Percentiles rank a stretch among this genome's conserved stretches.
phyloP scores from a whole-genome alignment of 2,329 filamentous ascomycete genomes.

The Cytospora schulzeri region DNA sequence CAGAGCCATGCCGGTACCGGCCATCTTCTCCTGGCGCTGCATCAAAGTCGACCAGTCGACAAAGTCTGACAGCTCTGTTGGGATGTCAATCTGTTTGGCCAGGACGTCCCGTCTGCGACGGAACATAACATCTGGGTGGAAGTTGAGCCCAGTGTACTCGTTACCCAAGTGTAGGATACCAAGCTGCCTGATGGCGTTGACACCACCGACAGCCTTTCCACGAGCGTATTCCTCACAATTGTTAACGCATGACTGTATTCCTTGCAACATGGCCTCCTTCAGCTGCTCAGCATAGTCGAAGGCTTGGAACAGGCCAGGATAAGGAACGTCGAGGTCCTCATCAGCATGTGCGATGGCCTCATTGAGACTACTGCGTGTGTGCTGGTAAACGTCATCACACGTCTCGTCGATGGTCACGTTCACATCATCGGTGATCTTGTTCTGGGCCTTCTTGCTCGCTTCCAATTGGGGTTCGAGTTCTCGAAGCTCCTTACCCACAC shows the following conservation, averaged over 20 bases:
- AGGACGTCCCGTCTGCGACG: constrained; percentile 77
- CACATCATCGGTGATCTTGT: constrained; percentile 78
- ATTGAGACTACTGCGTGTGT: constrained; percentile 75
- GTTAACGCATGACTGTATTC: constrained; percentile 77
- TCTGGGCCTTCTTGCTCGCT: constrained; percentile 76
- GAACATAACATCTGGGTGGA: constrained; percentile 95
- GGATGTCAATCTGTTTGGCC: constrained; percentile 81
- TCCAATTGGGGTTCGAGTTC: constrained; percentile 86
- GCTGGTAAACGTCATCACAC: constrained; percentile 81
- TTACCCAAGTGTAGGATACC: constrained; percentile 87
- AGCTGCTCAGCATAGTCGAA: constrained; percentile 94
- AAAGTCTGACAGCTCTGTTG: constrained; percentile 90
- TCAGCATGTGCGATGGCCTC: constrained; percentile 77
- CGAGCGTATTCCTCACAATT: constrained; percentile 87
- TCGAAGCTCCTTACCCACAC: constrained; percentile 77
- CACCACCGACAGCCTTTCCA: constrained; percentile 73
- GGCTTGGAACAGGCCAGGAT: constrained; percentile 80
- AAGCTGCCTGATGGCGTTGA: constrained; percentile 84
- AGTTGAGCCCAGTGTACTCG: constrained; percentile 81
- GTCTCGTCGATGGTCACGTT: constrained; percentile 82
- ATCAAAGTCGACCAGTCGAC: constrained; percentile 82
- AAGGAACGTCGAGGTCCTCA: constrained; percentile 79
- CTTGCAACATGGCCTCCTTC: constrained; percentile 86
- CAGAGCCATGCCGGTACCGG: constrained; percentile 90
- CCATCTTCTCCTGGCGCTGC: constrained; percentile 91